Percentiles rank a stretch among this genome's conserved stretches.
Conservation (phyloP, 306 rosid genomes). For the Cicer cuneatum region DNA sequence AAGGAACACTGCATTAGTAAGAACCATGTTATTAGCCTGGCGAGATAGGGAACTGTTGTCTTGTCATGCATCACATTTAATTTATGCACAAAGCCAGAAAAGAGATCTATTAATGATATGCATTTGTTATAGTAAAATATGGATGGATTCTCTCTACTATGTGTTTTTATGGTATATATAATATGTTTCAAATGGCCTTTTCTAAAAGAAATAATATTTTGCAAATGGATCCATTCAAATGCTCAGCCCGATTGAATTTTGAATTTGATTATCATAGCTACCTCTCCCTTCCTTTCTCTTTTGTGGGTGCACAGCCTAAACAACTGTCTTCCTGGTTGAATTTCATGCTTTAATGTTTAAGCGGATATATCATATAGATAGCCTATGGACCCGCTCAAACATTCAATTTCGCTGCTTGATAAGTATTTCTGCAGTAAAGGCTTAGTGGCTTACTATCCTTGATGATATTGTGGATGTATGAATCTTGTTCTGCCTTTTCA, state of each 20-base stretch:
- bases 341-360: not conserved
- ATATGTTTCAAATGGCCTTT: slow-evolving; percentile 1
- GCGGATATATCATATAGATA: slow-evolving; percentile 18
- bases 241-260: slow-evolving; percentile 9
- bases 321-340: not conserved
- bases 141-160: not conserved
- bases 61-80: not conserved
- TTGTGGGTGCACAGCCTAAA: slow-evolving; percentile 4
- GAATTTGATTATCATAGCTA: not conserved
- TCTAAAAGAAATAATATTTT: no score
- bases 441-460: not conserved
- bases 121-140: not conserved
- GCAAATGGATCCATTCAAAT: not conserved
- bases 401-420: not conserved
- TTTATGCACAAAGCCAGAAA: not conserved
- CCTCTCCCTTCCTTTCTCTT: slow-evolving; percentile 12
- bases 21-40: not conserved
- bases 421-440: no score
- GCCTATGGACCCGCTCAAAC: not conserved
- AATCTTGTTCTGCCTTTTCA: not conserved
- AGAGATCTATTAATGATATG: not conserved
- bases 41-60: not conserved
- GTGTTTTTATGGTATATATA: not conserved
- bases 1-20: not conserved
- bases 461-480: not conserved